Base-by-base conservation (phyloP, 2,329 filamentous ascomycete genomes). In the Aspergillus candidus region DNA sequence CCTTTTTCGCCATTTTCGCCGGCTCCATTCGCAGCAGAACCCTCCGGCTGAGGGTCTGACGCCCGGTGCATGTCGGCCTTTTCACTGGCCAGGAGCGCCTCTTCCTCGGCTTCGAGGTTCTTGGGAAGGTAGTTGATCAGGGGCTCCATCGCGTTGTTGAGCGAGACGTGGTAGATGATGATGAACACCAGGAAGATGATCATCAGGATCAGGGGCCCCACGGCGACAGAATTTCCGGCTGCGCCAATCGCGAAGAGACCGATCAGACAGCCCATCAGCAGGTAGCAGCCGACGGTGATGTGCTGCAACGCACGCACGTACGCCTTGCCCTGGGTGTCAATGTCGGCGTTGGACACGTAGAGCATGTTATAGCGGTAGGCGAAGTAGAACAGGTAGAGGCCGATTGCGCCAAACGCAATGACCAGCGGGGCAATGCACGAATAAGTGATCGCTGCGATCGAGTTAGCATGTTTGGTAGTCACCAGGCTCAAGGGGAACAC, bases 351-450 rank as follows among this genome's bases (percentile, higher is more conserved):
- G 40, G 83, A 84, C 31, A 95, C 88, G 65, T 88, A 96, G 39
- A 96, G 76, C 43, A 97, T 69, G 61, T 95, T 94, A 75, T 97
- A 95, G 13, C 86, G 80, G 74, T 88, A 95, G 38, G 89, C 86
- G 41, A 91, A 72, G 63, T 94, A 94, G 67, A 95, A 90, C 34
- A 93, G 72, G 15, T 76, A 80, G 47, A 96, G 78, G 22, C 88
- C 89, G 32, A 87, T 74, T 1, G 84, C 82, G 1, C 88, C 87
- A 58, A 95, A 96, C 4, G 83, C 79, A 39, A 95, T 75, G 42
- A 95, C 83, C 10, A 96, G 71, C 1, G 90, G 91, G 2, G 89
- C 87, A 56, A 96, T 94, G 51, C 83, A 84, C 2, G 88, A 83
- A 61, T 96, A 96, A 29, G 83, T 85, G 49, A 96, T 83, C 33